Evolutionary conservation across 352 stramenopile genomes (phyloP).

Genomic region (Phytophthora macrochlamydospora): DNA sequence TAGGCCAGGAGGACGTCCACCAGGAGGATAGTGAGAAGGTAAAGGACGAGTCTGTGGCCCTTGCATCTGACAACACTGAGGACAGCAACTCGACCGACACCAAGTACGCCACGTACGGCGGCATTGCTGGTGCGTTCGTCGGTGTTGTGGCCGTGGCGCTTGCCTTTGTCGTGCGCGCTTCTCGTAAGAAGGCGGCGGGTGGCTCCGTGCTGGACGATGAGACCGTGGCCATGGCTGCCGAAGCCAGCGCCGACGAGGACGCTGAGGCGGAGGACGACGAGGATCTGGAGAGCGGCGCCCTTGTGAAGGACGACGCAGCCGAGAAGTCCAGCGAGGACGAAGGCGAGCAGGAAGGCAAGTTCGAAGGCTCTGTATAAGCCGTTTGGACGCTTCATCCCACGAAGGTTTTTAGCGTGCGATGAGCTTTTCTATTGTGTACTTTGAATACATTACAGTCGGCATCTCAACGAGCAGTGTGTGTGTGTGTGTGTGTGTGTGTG

Average conservation of each 20-base stretch:
- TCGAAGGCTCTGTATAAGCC: conserved; percentile 55
- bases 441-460: neutral
- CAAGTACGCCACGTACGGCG: conserved; percentile 31
- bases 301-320: conserved; percentile 27
- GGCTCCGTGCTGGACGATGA: conserved; percentile 41
- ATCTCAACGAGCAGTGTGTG: too few relatives aligned
- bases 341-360: conserved; percentile 47
- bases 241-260: conserved; percentile 39
- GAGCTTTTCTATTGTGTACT: conserved; percentile 33
- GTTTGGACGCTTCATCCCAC: neutral
- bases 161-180: conserved; percentile 31
- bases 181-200: conserved; percentile 18
- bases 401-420: conserved; percentile 12
- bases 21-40: conserved; percentile 17
- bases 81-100: conserved; percentile 20
- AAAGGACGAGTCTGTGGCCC: conserved; percentile 30
- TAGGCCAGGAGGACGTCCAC: conserved; percentile 4
- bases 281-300: conserved; percentile 31
- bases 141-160: conserved; percentile 36
- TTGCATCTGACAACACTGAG: conserved; percentile 27
- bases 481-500: too few relatives aligned
- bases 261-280: conserved; percentile 34
- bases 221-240: conserved; percentile 40
- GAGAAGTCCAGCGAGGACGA: conserved; percentile 24
- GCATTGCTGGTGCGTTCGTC: conserved; percentile 30